Evolutionary conservation across 2,329 filamentous ascomycete species (phyloP), one percentile per base, ranked within the genome.

Genomic region (Neopestalotiopsis rosae): DNA sequence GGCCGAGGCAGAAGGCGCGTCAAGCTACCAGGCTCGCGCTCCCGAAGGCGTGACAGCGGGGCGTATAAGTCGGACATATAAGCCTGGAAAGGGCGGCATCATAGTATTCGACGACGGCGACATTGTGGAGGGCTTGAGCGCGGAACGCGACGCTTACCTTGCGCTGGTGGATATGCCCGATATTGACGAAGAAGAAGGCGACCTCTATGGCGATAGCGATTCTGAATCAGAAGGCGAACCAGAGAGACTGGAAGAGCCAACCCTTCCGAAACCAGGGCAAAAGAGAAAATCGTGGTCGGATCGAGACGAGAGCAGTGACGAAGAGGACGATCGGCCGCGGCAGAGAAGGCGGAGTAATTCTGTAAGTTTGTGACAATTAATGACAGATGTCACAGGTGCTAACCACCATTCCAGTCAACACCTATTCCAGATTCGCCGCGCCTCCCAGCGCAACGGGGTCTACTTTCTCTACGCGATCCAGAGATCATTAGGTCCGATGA

Each of bases 71-170:
- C 87, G 89, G 14, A 83, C 86, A 0, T 98, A 97, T 78, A 91
- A 89, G 72, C 90, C 93, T 5, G 92, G 94, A 38, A 92, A 88
- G 76, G 95, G 95, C 20, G 96, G 96, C 0, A 92, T 99, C 57
- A 89, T 99, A 70, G 94, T 98, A 2, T 97, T 96, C 79, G 96
- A 98, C 76, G 96, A 98, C 77, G 96, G 95, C 1, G 96, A 99
- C 79, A 95, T 99, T 65, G 92, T 95, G 73, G 92, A 95, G 73
- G 93, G 95, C 42, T 83, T 99, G 42, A 81, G 80, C 13, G 83
- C 83, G 1, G 94, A 98, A 80, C 88, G 90, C 73, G 90, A 94
- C 69, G 95, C 96, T 52, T 98, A 97, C 77, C 88, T 93, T 72
- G 91, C 92, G n/a, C 83, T 98, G 65, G 85, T 94, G 61, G 92